Percentiles rank a stretch among this genome's conserved stretches.
Conservation (phyloP, 495 filamentous ascomycete species). For the Aspergillus hancockii region DNA sequence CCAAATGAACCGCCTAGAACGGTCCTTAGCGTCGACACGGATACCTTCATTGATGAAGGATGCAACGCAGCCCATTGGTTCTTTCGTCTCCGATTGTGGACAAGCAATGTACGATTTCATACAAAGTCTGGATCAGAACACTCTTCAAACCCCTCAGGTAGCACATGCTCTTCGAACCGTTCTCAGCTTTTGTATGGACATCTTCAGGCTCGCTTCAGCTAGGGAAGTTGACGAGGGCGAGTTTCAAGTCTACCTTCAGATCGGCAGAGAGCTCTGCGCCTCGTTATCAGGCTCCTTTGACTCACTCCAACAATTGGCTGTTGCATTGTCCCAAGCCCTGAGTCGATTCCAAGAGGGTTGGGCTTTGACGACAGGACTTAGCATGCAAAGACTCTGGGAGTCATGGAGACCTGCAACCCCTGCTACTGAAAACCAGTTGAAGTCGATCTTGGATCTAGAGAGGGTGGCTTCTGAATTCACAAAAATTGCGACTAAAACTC, state of each 20-base stretch:
- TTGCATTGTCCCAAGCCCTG: slow-evolving; percentile 41
- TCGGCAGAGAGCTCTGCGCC: slow-evolving; percentile 40
- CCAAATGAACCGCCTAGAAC: slow-evolving; percentile 67
- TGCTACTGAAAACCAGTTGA: slow-evolving; percentile 49
- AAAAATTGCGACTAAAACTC: slow-evolving; percentile 44
- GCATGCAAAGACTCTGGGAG: slow-evolving; percentile 85
- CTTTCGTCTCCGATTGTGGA: slow-evolving; percentile 46
- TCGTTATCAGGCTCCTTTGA: slow-evolving; percentile 29
- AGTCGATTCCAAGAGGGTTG: slow-evolving; percentile 48
- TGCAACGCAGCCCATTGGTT: slow-evolving; percentile 57
- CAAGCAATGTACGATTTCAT: slow-evolving; percentile 43
- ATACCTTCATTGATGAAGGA: slow-evolving; percentile 64
- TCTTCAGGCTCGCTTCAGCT: slow-evolving; percentile 46
- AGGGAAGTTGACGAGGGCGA: slow-evolving; percentile 53
- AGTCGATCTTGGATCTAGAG: slow-evolving; percentile 60
- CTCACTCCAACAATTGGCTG: slow-evolving; percentile 32
- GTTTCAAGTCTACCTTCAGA: slow-evolving; percentile 56
- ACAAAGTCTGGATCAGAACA: slow-evolving; percentile 31
- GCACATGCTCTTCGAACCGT: slow-evolving; percentile 42
- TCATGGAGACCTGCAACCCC: slow-evolving; percentile 66
- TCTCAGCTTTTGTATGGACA: slow-evolving; percentile 59
- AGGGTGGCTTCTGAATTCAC: slow-evolving; percentile 76
- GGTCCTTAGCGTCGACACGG: slow-evolving; percentile 60
- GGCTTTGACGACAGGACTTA: slow-evolving; percentile 71
- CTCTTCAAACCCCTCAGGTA: slow-evolving; percentile 29